phyloP scores from a whole-genome alignment of 2,329 filamentous ascomycete species.

The Coniochaeta sp. region DNA sequence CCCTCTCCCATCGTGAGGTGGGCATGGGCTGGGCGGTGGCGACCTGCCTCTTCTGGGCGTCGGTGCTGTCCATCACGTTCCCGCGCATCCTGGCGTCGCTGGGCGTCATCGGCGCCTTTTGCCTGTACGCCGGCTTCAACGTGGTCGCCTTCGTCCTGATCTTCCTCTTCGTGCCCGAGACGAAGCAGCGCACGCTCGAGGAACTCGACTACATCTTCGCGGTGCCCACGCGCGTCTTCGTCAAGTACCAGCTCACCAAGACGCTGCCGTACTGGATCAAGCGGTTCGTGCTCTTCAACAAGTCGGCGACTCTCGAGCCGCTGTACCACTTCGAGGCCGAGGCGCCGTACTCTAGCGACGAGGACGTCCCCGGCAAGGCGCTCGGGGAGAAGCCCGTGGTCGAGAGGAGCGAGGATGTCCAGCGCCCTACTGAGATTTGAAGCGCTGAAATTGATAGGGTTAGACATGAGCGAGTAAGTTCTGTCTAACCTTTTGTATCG shows the following conservation, averaged over 20 bases:
- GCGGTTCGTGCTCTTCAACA: conserved; percentile 44
- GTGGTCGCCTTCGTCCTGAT: conserved; percentile 47
- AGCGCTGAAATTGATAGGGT: too few relatives aligned
- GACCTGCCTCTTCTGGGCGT: conserved; percentile 53
- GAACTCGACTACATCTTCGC: conserved; percentile 53
- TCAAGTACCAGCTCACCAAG: conserved; percentile 48
- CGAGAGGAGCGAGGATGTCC: conserved; percentile 1
- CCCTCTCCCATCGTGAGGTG: conserved; percentile 62
- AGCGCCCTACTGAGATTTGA: background rate
- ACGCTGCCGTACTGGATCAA: conserved; percentile 54
- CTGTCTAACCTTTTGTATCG: too few relatives aligned
- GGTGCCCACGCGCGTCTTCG: conserved; percentile 51
- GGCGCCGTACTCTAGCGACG: background rate
- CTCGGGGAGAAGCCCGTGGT: background rate
- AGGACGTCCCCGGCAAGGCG: background rate
- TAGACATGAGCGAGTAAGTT: too few relatives aligned
- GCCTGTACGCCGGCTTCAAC: conserved; percentile 50
- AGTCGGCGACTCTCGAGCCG: conserved; percentile 30
- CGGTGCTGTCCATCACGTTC: conserved; percentile 56
- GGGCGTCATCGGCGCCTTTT: conserved; percentile 34
- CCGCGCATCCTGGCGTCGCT: conserved; percentile 45
- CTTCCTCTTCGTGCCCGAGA: conserved; percentile 50
- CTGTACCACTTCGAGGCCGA: conserved; percentile 30
- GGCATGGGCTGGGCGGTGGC: conserved; percentile 66
- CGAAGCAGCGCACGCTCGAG: conserved; percentile 44